Percentiles rank a stretch among this genome's conserved stretches.
These are phyloP conservation scores for Datura wrightii DNA, from an alignment of 257 asterid species.

Conservation along the genomic window DNA sequence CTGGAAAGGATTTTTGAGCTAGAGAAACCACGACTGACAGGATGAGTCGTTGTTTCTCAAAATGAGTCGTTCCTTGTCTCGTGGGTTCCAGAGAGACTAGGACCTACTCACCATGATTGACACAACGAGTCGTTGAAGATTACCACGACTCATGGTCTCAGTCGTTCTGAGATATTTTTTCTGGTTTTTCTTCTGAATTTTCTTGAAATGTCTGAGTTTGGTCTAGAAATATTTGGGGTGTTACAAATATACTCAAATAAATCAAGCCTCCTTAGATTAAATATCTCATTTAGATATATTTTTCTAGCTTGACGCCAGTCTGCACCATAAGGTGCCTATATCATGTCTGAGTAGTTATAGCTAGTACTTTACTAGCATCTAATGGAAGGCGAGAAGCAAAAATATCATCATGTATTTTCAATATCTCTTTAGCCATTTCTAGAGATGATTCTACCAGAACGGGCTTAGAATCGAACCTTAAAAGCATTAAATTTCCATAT, in stretches of 20 bases:
- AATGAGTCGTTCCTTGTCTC: too few species aligned
- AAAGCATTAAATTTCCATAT: conserved; percentile 4
- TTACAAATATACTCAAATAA: background rate
- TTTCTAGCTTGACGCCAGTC: conserved; percentile 3
- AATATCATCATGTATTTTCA: background rate
- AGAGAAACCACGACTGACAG: too few species aligned
- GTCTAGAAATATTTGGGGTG: too few species aligned
- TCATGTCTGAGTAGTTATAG: background rate
- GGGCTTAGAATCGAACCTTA: background rate
- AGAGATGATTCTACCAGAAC: background rate
- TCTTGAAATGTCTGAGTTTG: too few species aligned
- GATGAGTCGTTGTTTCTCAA: too few species aligned
- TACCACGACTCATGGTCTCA: too few species aligned
- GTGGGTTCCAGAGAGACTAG: too few species aligned
- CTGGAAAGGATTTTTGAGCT: too few species aligned
- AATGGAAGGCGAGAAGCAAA: background rate
- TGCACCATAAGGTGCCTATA: background rate
- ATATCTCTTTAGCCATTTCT: background rate
- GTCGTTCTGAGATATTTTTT: too few species aligned
- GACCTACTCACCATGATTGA: too few species aligned
- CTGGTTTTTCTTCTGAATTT: too few species aligned
- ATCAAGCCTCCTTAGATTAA: background rate
- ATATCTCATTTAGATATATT: background rate
- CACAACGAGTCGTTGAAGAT: too few species aligned
- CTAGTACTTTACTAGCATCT: background rate